Base-by-base conservation (phyloP, 2,329 filamentous ascomycete species). In the Rosellinia necatrix region DNA sequence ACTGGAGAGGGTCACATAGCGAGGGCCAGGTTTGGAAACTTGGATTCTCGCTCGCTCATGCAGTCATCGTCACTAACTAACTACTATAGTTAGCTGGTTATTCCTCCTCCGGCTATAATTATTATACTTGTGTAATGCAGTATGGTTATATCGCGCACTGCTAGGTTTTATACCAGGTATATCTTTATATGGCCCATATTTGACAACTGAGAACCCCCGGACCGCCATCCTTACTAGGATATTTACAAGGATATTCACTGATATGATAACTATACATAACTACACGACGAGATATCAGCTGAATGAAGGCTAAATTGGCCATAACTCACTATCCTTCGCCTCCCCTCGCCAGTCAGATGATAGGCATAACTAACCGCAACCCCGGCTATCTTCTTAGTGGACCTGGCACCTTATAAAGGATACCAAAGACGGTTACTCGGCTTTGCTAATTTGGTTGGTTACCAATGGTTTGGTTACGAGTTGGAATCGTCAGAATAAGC, bases 11-110 rank as follows among this genome's bases (percentile, higher is more conserved):
- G 43, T 51, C 49, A 30, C 29, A 35, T 13, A 43, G 9, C 29
- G 29, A 43, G 21, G 9, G n/a, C 21, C 27, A 22, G 29, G 29
- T 13, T 43, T n/a, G 17, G 17, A 13, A 12, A 34, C 42, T 22
- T 22, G 4, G 15, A 10, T 13, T 8, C 8, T 22, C 9, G 5
- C 30, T 25, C 44, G 30, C 12, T 21, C 40, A 44, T 38, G 49
- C 30, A 44, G 40, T 38, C 49, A 52, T 43, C 32, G 49, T 19
- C n/a, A n/a, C n/a, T n/a, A n/a, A n/a, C n/a, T n/a, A n/a, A n/a
- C n/a, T n/a, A n/a, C n/a, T n/a, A n/a, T n/a, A n/a, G n/a, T n/a
- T n/a, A n/a, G n/a, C n/a, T n/a, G n/a, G 12, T 22, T 38, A 52
- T 44, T 24, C 38, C 30, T 29, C 29, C 21, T 15, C 27, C n/a